A percentile compares a stretch with the other conserved stretches of the same genome.
These are phyloP conservation scores for Rhytidhysteron rufulum DNA, from an alignment of 2,329 filamentous ascomycete genomes.

Conservation along the genomic window DNA sequence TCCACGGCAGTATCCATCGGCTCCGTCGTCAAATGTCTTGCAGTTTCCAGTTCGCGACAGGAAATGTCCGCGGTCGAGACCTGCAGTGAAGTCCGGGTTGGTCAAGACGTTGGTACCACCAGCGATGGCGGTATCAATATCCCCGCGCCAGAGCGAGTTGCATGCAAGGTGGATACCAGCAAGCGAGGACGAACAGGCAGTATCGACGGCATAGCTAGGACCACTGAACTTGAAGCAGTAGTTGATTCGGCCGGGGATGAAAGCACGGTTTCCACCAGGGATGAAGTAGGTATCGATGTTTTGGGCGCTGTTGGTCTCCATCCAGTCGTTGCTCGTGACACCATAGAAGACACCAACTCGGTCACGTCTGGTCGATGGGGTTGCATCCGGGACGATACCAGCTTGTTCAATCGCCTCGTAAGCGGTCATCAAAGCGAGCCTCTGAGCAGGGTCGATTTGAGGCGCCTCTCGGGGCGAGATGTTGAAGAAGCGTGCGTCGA, in stretches of 20 bases:
- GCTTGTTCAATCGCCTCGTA: slow-evolving; percentile 27
- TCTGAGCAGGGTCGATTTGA: slow-evolving; percentile 25
- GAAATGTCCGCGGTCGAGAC: slow-evolving; percentile 20
- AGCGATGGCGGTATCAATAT: slow-evolving; percentile 16
- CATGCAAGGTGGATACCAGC: slow-evolving; percentile 21
- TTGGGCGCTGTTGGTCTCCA: slow-evolving; percentile 16
- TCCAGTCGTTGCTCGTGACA: slow-evolving; percentile 26
- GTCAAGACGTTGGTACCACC: slow-evolving; percentile 24
- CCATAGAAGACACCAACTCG: slow-evolving; percentile 34
- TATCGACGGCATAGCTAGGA: slow-evolving; percentile 14
- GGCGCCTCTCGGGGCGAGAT: slow-evolving; percentile 26
- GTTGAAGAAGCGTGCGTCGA: slow-evolving; percentile 26
- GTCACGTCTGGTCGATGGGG: slow-evolving; percentile 19
- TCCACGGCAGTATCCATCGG: slow-evolving; percentile 29
- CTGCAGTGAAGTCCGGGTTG: slow-evolving; percentile 27
- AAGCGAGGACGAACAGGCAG: slow-evolving; percentile 17
- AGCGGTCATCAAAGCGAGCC: slow-evolving; percentile 18
- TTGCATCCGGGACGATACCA: slow-evolving; percentile 23
- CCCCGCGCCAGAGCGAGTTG: slow-evolving; percentile 5
- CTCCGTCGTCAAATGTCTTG: slow-evolving; percentile 28
- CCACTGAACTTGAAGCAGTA: slow-evolving; percentile 21
- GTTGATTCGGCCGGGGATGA: slow-evolving; percentile 50
- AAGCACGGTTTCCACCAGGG: slow-evolving; percentile 50
- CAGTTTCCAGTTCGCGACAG: slow-evolving; percentile 25
- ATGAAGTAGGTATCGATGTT: slow-evolving; percentile 54